Evolutionary conservation across 805 yeast genomes (phyloP).

Genomic region (Debaryomyces castellii): DNA sequence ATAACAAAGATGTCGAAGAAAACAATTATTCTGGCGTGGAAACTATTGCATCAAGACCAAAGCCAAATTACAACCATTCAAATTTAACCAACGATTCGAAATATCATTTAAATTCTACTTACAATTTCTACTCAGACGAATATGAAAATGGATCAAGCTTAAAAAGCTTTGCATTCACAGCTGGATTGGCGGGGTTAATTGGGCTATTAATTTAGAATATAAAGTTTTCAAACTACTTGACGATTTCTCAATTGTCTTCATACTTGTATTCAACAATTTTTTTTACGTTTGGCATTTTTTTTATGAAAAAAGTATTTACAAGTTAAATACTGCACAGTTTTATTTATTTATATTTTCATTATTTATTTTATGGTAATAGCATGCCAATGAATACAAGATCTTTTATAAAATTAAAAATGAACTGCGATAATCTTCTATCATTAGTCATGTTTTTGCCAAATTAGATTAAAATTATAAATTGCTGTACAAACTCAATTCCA

Average conservation of each 20-base stretch:
- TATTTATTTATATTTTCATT: background rate
- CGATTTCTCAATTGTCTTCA: background rate
- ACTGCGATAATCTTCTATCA: too few species aligned
- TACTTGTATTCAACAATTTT: background rate
- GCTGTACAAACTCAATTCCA: conserved; percentile 37
- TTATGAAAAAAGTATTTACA: too few species aligned
- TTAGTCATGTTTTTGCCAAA: too few species aligned
- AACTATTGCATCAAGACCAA: conserved; percentile 5
- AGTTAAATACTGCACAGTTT: too few species aligned
- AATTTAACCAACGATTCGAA: background rate
- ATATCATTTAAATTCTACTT: conserved; percentile 7
- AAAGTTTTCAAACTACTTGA: background rate
- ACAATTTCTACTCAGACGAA: conserved; percentile 7
- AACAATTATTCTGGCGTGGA: conserved; percentile 5
- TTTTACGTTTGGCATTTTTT: background rate
- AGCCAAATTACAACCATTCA: background rate
- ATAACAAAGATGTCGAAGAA: background rate
- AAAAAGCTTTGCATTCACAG: conserved; percentile 2
- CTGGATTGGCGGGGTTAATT: conserved; percentile 4
- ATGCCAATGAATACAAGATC: background rate
- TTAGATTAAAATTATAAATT: conserved; percentile 14
- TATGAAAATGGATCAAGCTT: conserved; percentile 12
- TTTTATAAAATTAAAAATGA: too few species aligned
- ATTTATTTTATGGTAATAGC: background rate
- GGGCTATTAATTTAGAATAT: conserved; percentile 4